These are phyloP conservation scores for Lunularia cruciata DNA, from an alignment of 225 moss, liverwort and hornwort genomes.

Conservation along the genomic window DNA sequence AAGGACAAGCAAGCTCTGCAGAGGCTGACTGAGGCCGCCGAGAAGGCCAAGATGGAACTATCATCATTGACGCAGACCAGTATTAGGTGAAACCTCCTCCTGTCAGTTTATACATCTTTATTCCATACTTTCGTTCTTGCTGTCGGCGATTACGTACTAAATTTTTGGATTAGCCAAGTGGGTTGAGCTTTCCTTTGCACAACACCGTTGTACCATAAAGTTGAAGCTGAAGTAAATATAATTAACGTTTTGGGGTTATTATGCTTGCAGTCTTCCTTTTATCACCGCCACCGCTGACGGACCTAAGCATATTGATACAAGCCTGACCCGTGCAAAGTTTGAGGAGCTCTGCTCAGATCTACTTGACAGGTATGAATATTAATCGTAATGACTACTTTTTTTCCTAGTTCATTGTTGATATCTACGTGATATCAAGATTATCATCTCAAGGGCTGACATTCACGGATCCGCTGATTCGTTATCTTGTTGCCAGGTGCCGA, in stretches of 20 bases:
- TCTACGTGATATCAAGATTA: too few relatives aligned
- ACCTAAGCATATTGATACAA: constrained; percentile 92
- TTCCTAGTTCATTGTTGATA: too few relatives aligned
- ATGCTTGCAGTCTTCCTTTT: constrained; percentile 70
- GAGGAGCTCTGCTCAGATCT: constrained; percentile 94
- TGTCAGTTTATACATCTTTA: not conserved
- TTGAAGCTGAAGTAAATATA: too few relatives aligned
- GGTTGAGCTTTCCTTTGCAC: too few relatives aligned
- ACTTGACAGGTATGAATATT: constrained; percentile 66
- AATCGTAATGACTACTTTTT: too few relatives aligned
- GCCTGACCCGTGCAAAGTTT: constrained; percentile 74
- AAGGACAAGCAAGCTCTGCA: constrained; percentile 92
- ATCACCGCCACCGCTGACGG: constrained; percentile 96
- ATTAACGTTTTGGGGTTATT: not conserved
- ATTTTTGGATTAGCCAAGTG: too few relatives aligned
- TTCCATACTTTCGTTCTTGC: not conserved
- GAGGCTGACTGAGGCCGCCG: constrained; percentile 82
- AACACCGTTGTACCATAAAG: too few relatives aligned
- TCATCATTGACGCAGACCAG: constrained; percentile 80
- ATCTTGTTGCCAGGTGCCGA: constrained; percentile 54
- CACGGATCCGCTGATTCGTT: not conserved
- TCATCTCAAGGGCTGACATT: too few relatives aligned
- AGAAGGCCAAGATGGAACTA: constrained; percentile 94
- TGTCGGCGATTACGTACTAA: too few relatives aligned
- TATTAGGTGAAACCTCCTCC: constrained; percentile 56